Evolutionary conservation across 805 yeast genomes (phyloP).

Genomic region (Clavispora santaluciae): DNA sequence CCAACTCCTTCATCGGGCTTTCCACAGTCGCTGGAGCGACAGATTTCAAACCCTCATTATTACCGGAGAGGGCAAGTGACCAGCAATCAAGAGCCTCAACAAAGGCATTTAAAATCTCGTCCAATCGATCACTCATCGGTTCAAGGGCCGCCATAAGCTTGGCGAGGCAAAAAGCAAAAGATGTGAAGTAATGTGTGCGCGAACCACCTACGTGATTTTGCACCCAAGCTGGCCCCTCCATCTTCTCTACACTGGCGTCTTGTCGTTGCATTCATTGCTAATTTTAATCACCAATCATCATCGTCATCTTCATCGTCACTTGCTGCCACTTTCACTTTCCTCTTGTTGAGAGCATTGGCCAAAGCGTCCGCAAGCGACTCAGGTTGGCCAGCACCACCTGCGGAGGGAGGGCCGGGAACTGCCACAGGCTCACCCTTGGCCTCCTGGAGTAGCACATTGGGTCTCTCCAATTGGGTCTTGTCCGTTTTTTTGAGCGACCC

Average conservation of each 20-base stretch:
- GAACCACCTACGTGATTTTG: neutral
- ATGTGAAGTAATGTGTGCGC: neutral
- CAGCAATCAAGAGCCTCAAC: slow-evolving; percentile 16
- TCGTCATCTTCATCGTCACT: slow-evolving; percentile 88
- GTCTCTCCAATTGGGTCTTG: slow-evolving; percentile 75
- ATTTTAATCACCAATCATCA: slow-evolving; percentile 28
- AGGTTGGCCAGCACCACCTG: slow-evolving; percentile 43
- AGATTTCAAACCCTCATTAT: slow-evolving; percentile 3
- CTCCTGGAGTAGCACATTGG: slow-evolving; percentile 67
- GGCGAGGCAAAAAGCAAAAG: neutral
- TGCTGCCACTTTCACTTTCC: slow-evolving; percentile 76
- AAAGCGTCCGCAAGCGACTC: slow-evolving; percentile 79
- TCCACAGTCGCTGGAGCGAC: slow-evolving; percentile 23
- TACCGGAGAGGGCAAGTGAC: slow-evolving; percentile 7
- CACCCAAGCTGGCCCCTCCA: too few relatives aligned
- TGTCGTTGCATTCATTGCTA: neutral
- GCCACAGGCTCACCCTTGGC: slow-evolving; percentile 57
- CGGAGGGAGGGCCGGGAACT: slow-evolving; percentile 35
- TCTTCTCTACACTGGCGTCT: neutral
- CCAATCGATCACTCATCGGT: neutral
- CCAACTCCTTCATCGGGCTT: slow-evolving; percentile 51
- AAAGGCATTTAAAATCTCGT: slow-evolving; percentile 11
- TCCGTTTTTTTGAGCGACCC: slow-evolving; percentile 71
- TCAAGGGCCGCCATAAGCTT: neutral
- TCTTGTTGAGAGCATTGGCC: slow-evolving; percentile 75